Evolutionary conservation across 371 early-diverging fungal species (phyloP).

Genomic region (Saksenaea vasiformis): DNA sequence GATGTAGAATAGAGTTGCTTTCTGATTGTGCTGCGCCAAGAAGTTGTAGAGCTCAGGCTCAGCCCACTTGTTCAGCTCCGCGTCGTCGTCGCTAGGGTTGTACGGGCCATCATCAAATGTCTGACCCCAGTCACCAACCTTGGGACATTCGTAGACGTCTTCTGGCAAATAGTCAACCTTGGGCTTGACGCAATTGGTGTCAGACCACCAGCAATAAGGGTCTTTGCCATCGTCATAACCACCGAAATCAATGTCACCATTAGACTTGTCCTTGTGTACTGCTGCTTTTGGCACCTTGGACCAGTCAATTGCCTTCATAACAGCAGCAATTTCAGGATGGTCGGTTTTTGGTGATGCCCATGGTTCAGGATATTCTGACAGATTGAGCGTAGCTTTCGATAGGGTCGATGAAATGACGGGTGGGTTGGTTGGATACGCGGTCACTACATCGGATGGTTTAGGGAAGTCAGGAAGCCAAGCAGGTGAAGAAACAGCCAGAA

Average conservation of each 20-base stretch:
- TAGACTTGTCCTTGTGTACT: conserved; percentile 17
- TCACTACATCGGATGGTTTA: conserved; percentile 27
- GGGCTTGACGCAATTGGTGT: conserved; percentile 44
- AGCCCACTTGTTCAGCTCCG: conserved; percentile 24
- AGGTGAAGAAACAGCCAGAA: conserved; percentile 44
- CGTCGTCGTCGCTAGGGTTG: conserved; percentile 27
- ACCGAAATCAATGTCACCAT: conserved; percentile 17
- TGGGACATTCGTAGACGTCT: conserved; percentile 48
- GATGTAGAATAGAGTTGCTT: conserved; percentile 28
- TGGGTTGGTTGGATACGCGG: conserved; percentile 37
- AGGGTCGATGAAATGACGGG: conserved; percentile 24
- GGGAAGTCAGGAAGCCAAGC: conserved; percentile 42
- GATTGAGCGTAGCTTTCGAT: conserved; percentile 21
- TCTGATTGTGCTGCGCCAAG: conserved; percentile 37
- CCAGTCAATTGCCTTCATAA: conserved; percentile 48
- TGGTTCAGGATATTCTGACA: conserved; percentile 37
- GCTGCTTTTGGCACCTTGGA: conserved; percentile 45
- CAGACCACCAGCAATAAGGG: conserved; percentile 53
- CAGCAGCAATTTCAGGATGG: conserved; percentile 39
- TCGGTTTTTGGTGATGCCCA: conserved; percentile 36
- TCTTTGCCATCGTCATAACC: conserved; percentile 35
- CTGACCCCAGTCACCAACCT: conserved; percentile 52
- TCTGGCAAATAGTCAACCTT: conserved; percentile 42
- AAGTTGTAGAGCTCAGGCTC: conserved; percentile 54
- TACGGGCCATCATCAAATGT: conserved; percentile 53